These are phyloP conservation scores for apple (Malus domestica) DNA, from an alignment of 306 rosid genomes.

Conservation along the genomic window ASM211411v1 NC_041801.1:768001-768500, in stretches of 20 bases:
- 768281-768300: neutral
- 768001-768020: neutral
- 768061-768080: neutral
- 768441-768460: conserved; percentile 1
- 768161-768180: neutral
- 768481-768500: neutral
- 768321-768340: neutral
- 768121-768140: conserved; percentile 12
- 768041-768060: neutral
- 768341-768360: conserved; percentile 6
- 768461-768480: neutral
- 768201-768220: neutral
- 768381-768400: neutral
- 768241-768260: neutral
- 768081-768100: conserved; percentile 14
- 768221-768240: neutral
- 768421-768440: conserved; percentile 6
- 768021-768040: neutral
- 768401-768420: conserved; percentile 1
- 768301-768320: neutral
- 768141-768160: conserved; percentile 20
- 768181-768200: neutral
- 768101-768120: conserved; percentile 17
- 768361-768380: neutral
- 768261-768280: neutral